Evolutionary conservation across 495 filamentous ascomycete species (phyloP).

Genomic region (Achaetomiella virescens): DNA sequence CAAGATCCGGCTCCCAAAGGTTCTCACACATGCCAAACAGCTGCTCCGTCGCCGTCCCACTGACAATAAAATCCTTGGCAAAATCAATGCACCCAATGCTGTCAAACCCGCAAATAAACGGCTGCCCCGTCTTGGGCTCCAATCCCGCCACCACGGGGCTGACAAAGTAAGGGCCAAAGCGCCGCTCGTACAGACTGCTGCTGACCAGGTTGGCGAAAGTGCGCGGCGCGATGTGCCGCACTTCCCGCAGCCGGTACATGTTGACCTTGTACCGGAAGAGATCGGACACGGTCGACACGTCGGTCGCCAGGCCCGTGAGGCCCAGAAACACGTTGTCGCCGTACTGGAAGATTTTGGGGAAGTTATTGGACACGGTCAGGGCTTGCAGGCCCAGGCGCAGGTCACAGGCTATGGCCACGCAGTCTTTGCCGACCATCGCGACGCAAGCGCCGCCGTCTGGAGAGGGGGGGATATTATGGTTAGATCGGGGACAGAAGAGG

Average conservation of each 20-base stretch:
- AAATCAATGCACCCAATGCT: slow-evolving; percentile 99
- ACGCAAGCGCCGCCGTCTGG: slow-evolving; percentile 93
- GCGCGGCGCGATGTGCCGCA: slow-evolving; percentile 86
- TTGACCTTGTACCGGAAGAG: slow-evolving; percentile 99
- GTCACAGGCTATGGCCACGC: slow-evolving; percentile 98
- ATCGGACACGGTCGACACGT: slow-evolving; percentile 90
- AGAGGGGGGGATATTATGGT: neutral
- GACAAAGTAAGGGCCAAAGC: slow-evolving; percentile 95
- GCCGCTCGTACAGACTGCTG: slow-evolving; percentile 80
- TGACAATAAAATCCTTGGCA: slow-evolving; percentile 98
- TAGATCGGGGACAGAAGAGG: slow-evolving; percentile 4
- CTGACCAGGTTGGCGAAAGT: slow-evolving; percentile 96
- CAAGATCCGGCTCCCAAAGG: slow-evolving; percentile 94
- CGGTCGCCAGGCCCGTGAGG: slow-evolving; percentile 91
- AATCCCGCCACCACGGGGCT: slow-evolving; percentile 90
- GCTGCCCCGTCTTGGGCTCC: slow-evolving; percentile 83
- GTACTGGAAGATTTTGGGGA: slow-evolving; percentile 99
- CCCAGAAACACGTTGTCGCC: slow-evolving; percentile 87
- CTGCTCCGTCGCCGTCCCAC: slow-evolving; percentile 92
- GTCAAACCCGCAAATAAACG: slow-evolving; percentile 98
- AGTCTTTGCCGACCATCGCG: slow-evolving; percentile 99
- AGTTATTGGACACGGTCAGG: slow-evolving; percentile 97
- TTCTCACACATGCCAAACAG: slow-evolving; percentile 98
- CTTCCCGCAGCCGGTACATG: slow-evolving; percentile 98
- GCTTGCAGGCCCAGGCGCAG: slow-evolving; percentile 95